These are phyloP conservation scores for Eucalyptus polybractea DNA, from an alignment of 345 rosid species.

Conservation along the genomic window DNA sequence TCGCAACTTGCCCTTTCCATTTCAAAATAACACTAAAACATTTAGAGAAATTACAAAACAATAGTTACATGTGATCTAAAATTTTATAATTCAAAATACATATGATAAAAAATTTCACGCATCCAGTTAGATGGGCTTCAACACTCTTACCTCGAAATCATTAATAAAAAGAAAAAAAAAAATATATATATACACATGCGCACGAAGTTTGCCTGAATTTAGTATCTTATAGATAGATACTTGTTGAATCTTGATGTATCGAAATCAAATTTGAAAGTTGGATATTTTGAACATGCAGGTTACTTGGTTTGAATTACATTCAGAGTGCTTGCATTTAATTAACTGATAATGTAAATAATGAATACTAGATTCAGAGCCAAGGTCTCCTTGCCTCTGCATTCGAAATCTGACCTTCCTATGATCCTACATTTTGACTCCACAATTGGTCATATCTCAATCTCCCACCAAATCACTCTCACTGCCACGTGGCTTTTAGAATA, in stretches of 20 bases:
- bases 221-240: not conserved
- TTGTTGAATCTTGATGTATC: not conserved
- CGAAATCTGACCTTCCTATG: no score
- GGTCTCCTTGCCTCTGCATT: no score
- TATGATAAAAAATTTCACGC: no score
- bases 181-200: fast-evolving
- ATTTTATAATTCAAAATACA: no score
- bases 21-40: not conserved
- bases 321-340: not conserved
- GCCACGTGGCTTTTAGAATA: not conserved
- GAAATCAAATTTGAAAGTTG: not conserved
- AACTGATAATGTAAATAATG: not conserved
- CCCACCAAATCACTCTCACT: not conserved
- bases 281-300: not conserved
- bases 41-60: not conserved
- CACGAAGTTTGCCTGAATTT: not conserved
- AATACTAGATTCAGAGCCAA: not conserved
- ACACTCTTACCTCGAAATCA: fast-evolving
- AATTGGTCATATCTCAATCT: not conserved
- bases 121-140: fast-evolving
- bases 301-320: not conserved
- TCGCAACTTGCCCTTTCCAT: not conserved
- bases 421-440: not conserved
- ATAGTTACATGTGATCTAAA: no score
- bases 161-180: no score